Evolutionary conservation across 306 rosid species (phyloP).

Genomic region (Fragaria vesca): DNA sequence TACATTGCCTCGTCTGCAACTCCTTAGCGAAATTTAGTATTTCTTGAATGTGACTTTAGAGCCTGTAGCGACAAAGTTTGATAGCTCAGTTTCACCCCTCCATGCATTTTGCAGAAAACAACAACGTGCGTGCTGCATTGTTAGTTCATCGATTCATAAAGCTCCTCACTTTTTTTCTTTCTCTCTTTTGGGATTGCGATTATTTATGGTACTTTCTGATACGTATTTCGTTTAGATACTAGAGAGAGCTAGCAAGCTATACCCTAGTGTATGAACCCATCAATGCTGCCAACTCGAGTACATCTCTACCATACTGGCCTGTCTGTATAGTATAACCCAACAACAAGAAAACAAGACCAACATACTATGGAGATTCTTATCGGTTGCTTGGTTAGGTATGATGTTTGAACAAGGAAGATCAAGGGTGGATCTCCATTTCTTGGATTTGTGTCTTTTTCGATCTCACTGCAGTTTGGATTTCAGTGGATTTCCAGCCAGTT

Average conservation of each 20-base stretch:
- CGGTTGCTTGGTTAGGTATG: neutral
- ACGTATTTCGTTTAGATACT: neutral
- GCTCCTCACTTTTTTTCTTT: neutral
- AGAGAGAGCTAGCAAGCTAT: neutral
- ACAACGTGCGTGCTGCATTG: neutral
- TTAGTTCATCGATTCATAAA: neutral
- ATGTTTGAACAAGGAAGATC: neutral
- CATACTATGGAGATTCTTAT: neutral
- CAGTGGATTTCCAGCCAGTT: neutral
- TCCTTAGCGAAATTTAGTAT: neutral
- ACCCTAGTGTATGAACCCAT: neutral
- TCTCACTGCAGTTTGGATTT: neutral
- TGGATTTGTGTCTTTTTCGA: neutral
- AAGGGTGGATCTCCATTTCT: neutral
- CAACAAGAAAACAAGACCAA: neutral
- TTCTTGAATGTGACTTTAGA: neutral
- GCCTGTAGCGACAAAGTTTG: neutral
- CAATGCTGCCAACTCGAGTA: neutral
- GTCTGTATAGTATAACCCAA: neutral
- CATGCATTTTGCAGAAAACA: neutral
- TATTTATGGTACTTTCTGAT: neutral
- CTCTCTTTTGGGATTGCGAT: neutral
- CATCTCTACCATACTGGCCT: neutral
- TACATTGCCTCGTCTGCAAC: neutral
- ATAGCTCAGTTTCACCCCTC: slow-evolving; percentile 1